Base-by-base conservation (phyloP, 371 early-diverging fungal genomes). In the Apophysomyces elegans region DNA sequence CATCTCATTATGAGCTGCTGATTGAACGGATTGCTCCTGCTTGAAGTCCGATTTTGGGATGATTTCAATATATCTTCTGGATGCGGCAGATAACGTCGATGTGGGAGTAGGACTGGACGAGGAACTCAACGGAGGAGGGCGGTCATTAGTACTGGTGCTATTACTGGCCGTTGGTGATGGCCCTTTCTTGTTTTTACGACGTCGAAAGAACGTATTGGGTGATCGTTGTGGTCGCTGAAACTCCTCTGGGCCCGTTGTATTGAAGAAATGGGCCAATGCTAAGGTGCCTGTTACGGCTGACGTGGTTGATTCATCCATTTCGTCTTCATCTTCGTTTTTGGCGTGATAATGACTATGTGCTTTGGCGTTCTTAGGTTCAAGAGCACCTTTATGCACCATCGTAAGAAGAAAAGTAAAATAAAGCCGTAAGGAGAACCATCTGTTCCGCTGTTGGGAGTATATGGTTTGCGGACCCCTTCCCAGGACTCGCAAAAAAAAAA, bases 351-450 rank as follows among this genome's bases (percentile, higher is more conserved):
- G 54, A 44, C 54, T 50, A 16, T 62, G 37, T 6, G 65, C 66
- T 37, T 72, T 59, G 50, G 76, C 67, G 56, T 71, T 71, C 60
- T 79, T 79, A 32, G 76, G 76, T 64, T 76, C 74, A 66, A 67
- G 71, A 5, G 69, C 60, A 38, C 62, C 59, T 38, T 63, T 69
- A 41, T 67, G 61, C 35, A 62, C 65, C 69, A 71, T 68, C 47
- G 21, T 11, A 61, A 56, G 6, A 37, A n/a, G 54, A 18, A 26
- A 37, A 16, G 4, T 14, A 9, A 41, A 46, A 47, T 18, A 58
- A 61, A 13, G 13, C 18, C n/a, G 54, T 18, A 50, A 50, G 54
- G 54, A 50, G 21, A 21, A 26, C 7, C 21, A 26, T 26, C 21
- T 21, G 21, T 50, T 26, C 21, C 54, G 21, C 5, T n/a, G 54